Evolutionary conservation across 208 protist genomes (phyloP), one percentile per base, ranked within the genome.

Genomic region (Angomonas deanei): DNA sequence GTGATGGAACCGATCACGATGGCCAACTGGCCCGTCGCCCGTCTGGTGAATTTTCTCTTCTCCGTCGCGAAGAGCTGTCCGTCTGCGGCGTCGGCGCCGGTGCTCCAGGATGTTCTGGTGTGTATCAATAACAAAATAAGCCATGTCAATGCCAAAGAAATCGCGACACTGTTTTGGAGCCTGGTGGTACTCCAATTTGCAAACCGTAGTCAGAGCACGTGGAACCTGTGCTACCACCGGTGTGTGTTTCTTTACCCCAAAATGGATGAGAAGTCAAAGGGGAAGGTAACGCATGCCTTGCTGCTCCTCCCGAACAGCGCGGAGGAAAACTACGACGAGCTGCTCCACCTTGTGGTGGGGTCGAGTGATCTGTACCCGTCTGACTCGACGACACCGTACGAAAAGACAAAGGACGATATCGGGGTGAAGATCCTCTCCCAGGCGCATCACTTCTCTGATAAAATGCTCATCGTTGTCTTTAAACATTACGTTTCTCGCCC

Each of bases 141-240:
- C n/a, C 74, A 80, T 61, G 64, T 94, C 8, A 64, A 72, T 27
- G 74, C 71, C 52, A 49, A 63, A 24, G 76, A 82, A 24, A 72
- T 74, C 27, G 77, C 80, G 30, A 63, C 70, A 23, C 49, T 88
- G 19, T 38, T 93, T 42, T 93, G 86, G 86, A 84, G 68, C 39
- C 62, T 93, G 27, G 80, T 77, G 2, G 71, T 59, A n/a, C 63
- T 93, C 24, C 48, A 49, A 2, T 24, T 71, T 15, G 50, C 57
- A 23, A 27, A 57, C 47, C 15, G 24, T 6, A 74, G 77, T 31
- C 27, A 42, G n/a, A 26, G 4, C 1, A 66, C 89, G 61, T 94
- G 87, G 87, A 61, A 57, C 1, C 42, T 61, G 23, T 66, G 72
- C 47, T 94, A 84, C 72, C 54, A 34, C 8, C 81, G 81, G 31